These are phyloP conservation scores for Byssothecium circinans DNA, from an alignment of 2,329 filamentous ascomycete species.

Conservation along the genomic window DNA sequence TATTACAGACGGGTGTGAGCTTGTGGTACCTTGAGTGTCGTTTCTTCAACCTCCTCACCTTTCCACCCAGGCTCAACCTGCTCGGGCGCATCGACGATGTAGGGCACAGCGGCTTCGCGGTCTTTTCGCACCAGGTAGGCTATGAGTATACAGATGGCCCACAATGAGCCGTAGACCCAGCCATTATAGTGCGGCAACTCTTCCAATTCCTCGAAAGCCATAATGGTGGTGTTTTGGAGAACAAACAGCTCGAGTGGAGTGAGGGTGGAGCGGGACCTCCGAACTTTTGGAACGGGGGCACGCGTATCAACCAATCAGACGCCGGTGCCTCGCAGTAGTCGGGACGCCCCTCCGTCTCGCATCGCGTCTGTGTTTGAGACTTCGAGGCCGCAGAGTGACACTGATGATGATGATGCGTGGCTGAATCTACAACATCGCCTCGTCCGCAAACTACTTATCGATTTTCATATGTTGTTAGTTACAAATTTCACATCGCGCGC, in stretches of 20 bases:
- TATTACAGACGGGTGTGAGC: background rate
- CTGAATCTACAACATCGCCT: too few relatives aligned
- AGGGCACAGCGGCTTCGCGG: conserved; percentile 55
- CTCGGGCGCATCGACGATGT: conserved; percentile 65
- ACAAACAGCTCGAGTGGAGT: too few relatives aligned
- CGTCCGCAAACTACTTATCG: too few relatives aligned
- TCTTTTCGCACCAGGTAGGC: conserved; percentile 28
- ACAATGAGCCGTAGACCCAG: conserved; percentile 23
- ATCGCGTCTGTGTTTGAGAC: background rate
- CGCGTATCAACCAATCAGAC: conserved; percentile 5
- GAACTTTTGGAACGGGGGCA: conserved; percentile 3
- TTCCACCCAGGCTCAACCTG: conserved; percentile 57
- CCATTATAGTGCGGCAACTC: conserved; percentile 27
- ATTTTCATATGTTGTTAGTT: too few relatives aligned
- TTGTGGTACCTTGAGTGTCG: conserved; percentile 60
- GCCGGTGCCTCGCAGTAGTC: conserved; percentile 1
- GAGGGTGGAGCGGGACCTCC: conserved; percentile 3
- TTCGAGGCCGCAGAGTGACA: background rate
- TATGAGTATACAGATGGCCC: conserved; percentile 18
- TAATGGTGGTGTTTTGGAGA: background rate
- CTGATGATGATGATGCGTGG: background rate
- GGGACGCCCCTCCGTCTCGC: background rate
- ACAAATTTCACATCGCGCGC: too few relatives aligned
- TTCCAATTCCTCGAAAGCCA: conserved; percentile 25
- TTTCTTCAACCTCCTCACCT: conserved; percentile 59